A percentile compares a stretch with the other conserved stretches of the same genome.
These are phyloP conservation scores for Orobanche coerulescens DNA, from an alignment of 257 asterid genomes.

Conservation along the genomic window DNA sequence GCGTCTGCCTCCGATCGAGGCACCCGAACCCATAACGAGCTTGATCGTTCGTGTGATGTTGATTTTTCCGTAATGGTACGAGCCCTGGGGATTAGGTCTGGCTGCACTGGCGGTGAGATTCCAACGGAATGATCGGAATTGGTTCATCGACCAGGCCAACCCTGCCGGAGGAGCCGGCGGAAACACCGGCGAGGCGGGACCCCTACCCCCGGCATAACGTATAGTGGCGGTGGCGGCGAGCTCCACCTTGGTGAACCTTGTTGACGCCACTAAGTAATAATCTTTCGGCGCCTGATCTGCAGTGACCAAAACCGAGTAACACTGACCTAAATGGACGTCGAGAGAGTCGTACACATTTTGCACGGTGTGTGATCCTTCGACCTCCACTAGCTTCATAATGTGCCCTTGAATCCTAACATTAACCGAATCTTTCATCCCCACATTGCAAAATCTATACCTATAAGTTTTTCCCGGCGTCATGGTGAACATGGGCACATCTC, in stretches of 20 bases:
- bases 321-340: conserved; percentile 57
- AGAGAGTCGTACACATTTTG: conserved; percentile 48
- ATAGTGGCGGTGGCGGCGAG: conserved; percentile 35
- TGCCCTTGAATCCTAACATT: conserved; percentile 53
- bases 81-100: conserved; percentile 69
- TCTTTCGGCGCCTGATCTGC: conserved; percentile 47
- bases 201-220: conserved; percentile 31
- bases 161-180: conserved; percentile 40
- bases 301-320: conserved; percentile 42
- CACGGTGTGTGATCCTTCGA: conserved; percentile 55
- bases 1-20: conserved; percentile 33
- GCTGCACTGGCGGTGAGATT: conserved; percentile 67
- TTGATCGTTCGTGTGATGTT: conserved; percentile 52
- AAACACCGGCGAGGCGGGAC: conserved; percentile 33
- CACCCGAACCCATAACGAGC: conserved; percentile 22
- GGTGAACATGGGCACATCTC: conserved; percentile 35
- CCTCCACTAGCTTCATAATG: conserved; percentile 46
- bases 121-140: conserved; percentile 52
- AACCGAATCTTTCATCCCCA: conserved; percentile 47
- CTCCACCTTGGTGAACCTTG: conserved; percentile 32
- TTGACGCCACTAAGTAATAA: conserved; percentile 51
- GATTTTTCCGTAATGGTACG: conserved; percentile 58
- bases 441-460: conserved; percentile 49
- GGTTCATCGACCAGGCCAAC: conserved; percentile 52
- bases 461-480: conserved; percentile 44